Conservation (phyloP, 2,329 filamentous ascomycete genomes). For the Mycosphaerella sp. region DNA sequence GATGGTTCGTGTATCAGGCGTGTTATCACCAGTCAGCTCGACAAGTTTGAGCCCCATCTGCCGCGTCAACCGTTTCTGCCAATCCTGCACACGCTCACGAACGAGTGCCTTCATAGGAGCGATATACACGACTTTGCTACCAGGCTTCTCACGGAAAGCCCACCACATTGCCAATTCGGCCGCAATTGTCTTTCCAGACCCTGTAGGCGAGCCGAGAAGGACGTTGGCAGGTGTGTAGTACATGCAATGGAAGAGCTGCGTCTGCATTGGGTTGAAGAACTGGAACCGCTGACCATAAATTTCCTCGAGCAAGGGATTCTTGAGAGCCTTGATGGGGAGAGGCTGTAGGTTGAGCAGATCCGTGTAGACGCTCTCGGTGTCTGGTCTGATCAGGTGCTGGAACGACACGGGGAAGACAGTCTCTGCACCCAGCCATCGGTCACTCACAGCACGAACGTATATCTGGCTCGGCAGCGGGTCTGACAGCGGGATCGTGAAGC, state of each 20-base stretch:
- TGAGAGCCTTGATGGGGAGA: conserved; percentile 75
- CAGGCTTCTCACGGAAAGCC: conserved; percentile 90
- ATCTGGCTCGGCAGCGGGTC: conserved; percentile 94
- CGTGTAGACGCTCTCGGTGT: conserved; percentile 96
- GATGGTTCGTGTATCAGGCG: conserved; percentile 92
- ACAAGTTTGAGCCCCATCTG: conserved; percentile 87
- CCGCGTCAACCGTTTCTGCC: conserved; percentile 72
- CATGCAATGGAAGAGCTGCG: conserved; percentile 93
- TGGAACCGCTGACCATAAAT: conserved; percentile 85
- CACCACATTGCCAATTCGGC: conserved; percentile 99
- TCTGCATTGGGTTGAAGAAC: conserved; percentile 99
- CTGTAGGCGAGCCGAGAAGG: conserved; percentile 88
- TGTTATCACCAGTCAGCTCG: conserved; percentile 96
- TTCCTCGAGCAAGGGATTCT: conserved; percentile 80
- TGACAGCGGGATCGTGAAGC: conserved; percentile 91
- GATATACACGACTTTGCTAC: conserved; percentile 97
- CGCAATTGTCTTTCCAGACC: conserved; percentile 95
- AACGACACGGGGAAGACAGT: conserved; percentile 94
- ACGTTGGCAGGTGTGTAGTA: conserved; percentile 92
- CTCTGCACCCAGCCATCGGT: conserved; percentile 93
- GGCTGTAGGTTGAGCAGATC: conserved; percentile 89
- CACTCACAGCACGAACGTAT: conserved; percentile 88
- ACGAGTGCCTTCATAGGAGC: conserved; percentile 99
- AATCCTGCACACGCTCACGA: conserved; percentile 91
- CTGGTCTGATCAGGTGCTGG: conserved; percentile 92